Base-by-base conservation (phyloP, 768 basidiomycete species). In the Rhodotorula babjevae region DNA sequence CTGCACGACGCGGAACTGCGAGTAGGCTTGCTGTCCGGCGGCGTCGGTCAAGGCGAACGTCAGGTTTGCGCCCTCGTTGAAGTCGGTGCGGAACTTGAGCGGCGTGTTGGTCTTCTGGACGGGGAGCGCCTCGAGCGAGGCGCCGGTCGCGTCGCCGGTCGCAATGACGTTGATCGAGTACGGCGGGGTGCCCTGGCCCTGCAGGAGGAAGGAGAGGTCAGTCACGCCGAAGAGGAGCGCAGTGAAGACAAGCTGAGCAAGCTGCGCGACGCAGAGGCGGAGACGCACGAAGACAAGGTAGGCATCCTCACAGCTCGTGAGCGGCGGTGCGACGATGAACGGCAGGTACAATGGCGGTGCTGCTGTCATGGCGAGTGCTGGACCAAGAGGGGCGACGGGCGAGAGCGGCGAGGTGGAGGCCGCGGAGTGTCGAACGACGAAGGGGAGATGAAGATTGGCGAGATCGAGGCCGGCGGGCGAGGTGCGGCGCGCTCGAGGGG, bases 151-250 rank as follows among this genome's bases (percentile, higher is more conserved):
- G 14, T 67, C 47, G 10, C 65, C 65, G 6, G 59, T 63, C 7
- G 65, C 55, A 23, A 67, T 40, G 16, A 71, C 36, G 11, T 42
- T 16, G 65, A 71, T 31, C 23, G 47, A 27, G 61, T 67, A 71
- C 4, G 70, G 70, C 27, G 70, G 31, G 10, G 5, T 19, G 10
- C 70, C 70, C 47, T 71, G 70, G 21, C 70, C 70, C 60, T 65
- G 58, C 8, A 8, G 50, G 29, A 36, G 31, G 8, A 2, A 56
- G 3, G 55, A 29, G n/a, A 55, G n/a, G 27, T n/a, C n/a, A n/a
- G n/a, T n/a, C n/a, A n/a, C n/a, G n/a, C n/a, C n/a, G n/a, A n/a
- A n/a, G n/a, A n/a, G n/a, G n/a, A n/a, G n/a, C n/a, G n/a, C n/a
- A n/a, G n/a, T n/a, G n/a, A n/a, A n/a, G n/a, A n/a, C n/a, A n/a